A percentile compares a stretch with the other conserved stretches of the same genome.
Conservation (phyloP, 75 land plant genomes). For the Ceratopteris richardii region DNA sequence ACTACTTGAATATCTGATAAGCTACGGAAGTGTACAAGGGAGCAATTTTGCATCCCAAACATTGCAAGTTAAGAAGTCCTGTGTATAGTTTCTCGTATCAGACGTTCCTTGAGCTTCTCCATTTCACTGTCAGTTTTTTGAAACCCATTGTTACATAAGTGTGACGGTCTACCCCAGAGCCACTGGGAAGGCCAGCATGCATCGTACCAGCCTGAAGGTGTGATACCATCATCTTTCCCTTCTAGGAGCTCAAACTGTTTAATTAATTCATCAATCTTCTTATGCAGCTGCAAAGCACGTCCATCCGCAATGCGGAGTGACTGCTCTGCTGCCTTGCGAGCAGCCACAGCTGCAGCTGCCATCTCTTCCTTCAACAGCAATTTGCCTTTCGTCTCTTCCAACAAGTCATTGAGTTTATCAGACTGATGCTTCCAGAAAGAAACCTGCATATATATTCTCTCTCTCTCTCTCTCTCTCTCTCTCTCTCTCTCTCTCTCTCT, state of each 20-base stretch:
- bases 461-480: too few species aligned
- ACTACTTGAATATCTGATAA: too few species aligned
- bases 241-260: constrained; percentile 63
- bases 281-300: constrained; percentile 42
- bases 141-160: not conserved
- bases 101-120: constrained; percentile 35
- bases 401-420: constrained; percentile 14
- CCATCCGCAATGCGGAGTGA: constrained; percentile 75
- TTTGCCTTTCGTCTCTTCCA: constrained; percentile 51
- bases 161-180: constrained; percentile 11
- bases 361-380: constrained; percentile 72
- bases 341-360: constrained; percentile 71
- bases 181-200: constrained; percentile 72
- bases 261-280: constrained; percentile 63
- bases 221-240: constrained; percentile 21
- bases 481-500: too few species aligned
- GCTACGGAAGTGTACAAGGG: too few species aligned
- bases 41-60: too few species aligned
- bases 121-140: constrained; percentile 24
- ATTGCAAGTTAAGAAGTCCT: too few species aligned
- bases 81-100: constrained; percentile 5
- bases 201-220: constrained; percentile 21
- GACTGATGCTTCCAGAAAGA: constrained; percentile 17
- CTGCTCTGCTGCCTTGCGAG: constrained; percentile 69
- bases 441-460: constrained; percentile 10